phyloP scores from a whole-genome alignment of 768 basidiomycete genomes.

The Melanogaster broomeanus region DNA sequence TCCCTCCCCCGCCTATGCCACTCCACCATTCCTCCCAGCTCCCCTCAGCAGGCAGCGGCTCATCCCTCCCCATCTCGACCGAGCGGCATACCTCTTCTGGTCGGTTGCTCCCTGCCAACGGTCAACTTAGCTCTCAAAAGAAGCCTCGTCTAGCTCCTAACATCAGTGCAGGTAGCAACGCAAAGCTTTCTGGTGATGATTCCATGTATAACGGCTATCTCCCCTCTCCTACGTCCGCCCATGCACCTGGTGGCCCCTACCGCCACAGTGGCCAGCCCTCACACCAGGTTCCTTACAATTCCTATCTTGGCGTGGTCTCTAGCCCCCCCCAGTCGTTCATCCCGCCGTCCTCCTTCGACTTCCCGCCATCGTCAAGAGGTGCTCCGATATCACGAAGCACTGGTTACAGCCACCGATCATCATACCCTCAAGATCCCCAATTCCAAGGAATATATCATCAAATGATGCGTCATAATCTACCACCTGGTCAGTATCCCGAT shows the following conservation, averaged over 20 bases:
- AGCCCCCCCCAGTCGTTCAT: constrained; percentile 24
- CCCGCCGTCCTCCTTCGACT: constrained; percentile 28
- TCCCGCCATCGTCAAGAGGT: constrained; percentile 30
- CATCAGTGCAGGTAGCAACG: constrained; percentile 17
- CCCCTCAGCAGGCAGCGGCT: constrained; percentile 14
- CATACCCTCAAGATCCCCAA: constrained; percentile 30
- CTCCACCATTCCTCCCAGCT: constrained; percentile 30
- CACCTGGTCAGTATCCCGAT: constrained; percentile 18
- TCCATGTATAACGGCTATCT: constrained; percentile 32
- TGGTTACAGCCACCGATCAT: constrained; percentile 28
- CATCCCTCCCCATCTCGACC: constrained; percentile 35
- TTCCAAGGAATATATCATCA: constrained; percentile 33
- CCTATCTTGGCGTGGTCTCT: constrained; percentile 21
- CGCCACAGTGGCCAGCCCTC: constrained; percentile 30
- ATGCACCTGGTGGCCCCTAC: constrained; percentile 26
- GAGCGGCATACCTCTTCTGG: constrained; percentile 34
- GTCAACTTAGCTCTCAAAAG: constrained; percentile 28
- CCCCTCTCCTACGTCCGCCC: constrained; percentile 31
- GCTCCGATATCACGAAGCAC: constrained; percentile 20
- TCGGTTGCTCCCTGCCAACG: constrained; percentile 30
- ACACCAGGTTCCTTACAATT: constrained; percentile 26
- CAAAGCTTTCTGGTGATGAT: constrained; percentile 30
- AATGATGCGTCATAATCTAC: constrained; percentile 29
- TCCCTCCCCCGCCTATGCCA: constrained; percentile 35
- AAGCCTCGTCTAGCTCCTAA: constrained; percentile 30